phyloP scores from a whole-genome alignment of 345 rosid species.

The Dipteronia sinensis region DNA sequence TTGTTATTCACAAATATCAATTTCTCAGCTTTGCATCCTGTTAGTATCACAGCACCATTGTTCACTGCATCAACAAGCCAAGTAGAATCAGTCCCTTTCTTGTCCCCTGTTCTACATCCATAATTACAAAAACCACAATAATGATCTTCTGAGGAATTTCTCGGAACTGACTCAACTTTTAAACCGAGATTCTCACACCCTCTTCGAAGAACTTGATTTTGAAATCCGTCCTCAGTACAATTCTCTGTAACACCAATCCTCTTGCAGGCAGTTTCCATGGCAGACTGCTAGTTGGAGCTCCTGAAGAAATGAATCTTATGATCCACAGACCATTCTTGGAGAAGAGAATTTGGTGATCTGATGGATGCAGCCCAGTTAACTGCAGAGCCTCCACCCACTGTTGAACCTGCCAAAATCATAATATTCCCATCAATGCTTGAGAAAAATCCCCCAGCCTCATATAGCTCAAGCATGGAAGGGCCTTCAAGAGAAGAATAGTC shows the following conservation, averaged over 20 bases:
- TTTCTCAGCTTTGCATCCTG: constrained; percentile 59
- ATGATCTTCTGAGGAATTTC: constrained; percentile 54
- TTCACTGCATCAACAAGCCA: constrained; percentile 71
- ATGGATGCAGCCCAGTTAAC: constrained; percentile 68
- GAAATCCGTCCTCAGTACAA: constrained; percentile 58
- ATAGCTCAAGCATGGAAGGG: constrained; percentile 62
- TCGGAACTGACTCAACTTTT: constrained; percentile 45
- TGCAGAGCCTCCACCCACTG: constrained; percentile 72
- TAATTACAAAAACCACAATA: constrained; percentile 63
- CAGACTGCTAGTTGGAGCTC: constrained; percentile 42
- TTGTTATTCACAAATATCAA: constrained; percentile 38
- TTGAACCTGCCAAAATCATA: constrained; percentile 58
- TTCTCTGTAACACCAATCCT: constrained; percentile 56
- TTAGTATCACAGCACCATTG: constrained; percentile 55
- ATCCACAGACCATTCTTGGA: constrained; percentile 56
- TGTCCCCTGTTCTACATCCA: constrained; percentile 66
- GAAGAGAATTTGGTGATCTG: constrained; percentile 49
- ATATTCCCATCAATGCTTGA: constrained; percentile 46
- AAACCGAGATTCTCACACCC: constrained; percentile 69
- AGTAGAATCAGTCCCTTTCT: constrained; percentile 59
- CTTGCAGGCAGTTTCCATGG: constrained; percentile 54
- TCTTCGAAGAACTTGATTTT: constrained; percentile 60
- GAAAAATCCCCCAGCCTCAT: constrained; percentile 44
- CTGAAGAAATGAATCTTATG: constrained; percentile 45
- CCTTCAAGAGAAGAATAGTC: constrained; percentile 65